Conservation (phyloP, 352 stramenopile genomes). For the Bremia lactucae region DNA sequence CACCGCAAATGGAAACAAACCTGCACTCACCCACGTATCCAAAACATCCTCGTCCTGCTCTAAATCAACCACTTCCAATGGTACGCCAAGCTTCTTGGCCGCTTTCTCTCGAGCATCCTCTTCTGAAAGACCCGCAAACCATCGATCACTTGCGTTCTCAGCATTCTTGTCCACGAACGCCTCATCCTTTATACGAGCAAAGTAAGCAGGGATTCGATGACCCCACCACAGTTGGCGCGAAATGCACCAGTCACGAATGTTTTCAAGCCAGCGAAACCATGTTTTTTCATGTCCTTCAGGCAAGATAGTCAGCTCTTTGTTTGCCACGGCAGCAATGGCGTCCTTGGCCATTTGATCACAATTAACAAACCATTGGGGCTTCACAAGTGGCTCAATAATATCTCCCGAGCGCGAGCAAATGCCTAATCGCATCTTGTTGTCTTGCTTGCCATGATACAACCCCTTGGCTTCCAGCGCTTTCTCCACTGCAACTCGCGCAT, state of each 20-base stretch:
- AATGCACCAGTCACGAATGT: slow-evolving; percentile 99
- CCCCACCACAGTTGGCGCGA: slow-evolving; percentile 99
- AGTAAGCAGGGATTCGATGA: slow-evolving; percentile 98
- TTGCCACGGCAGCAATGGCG: slow-evolving; percentile 70
- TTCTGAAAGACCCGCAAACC: slow-evolving; percentile 68
- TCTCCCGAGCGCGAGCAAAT: slow-evolving; percentile 97
- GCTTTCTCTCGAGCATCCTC: slow-evolving; percentile 87
- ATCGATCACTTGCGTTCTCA: slow-evolving; percentile 43
- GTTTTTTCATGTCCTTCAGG: slow-evolving; percentile 89
- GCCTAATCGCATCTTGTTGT: slow-evolving; percentile 97
- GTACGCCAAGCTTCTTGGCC: slow-evolving; percentile 46
- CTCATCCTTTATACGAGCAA: slow-evolving; percentile 84
- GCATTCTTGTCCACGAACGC: slow-evolving; percentile 63
- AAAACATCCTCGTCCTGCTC: slow-evolving; percentile 98
- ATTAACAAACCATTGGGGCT: slow-evolving; percentile 97
- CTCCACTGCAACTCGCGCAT: slow-evolving; percentile 77
- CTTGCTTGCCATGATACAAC: slow-evolving; percentile 93
- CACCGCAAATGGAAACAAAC: slow-evolving; percentile 92
- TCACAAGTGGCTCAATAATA: slow-evolving; percentile 98
- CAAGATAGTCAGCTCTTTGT: slow-evolving; percentile 75
- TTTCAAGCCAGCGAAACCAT: slow-evolving; percentile 95
- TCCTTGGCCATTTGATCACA: slow-evolving; percentile 81
- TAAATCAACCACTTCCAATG: slow-evolving; percentile 63
- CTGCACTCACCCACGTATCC: slow-evolving; percentile 98
- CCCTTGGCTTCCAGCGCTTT: slow-evolving; percentile 91